These are phyloP conservation scores for Sordaria brevicollis DNA, from an alignment of 495 filamentous ascomycete species.

Conservation along the genomic window DNA sequence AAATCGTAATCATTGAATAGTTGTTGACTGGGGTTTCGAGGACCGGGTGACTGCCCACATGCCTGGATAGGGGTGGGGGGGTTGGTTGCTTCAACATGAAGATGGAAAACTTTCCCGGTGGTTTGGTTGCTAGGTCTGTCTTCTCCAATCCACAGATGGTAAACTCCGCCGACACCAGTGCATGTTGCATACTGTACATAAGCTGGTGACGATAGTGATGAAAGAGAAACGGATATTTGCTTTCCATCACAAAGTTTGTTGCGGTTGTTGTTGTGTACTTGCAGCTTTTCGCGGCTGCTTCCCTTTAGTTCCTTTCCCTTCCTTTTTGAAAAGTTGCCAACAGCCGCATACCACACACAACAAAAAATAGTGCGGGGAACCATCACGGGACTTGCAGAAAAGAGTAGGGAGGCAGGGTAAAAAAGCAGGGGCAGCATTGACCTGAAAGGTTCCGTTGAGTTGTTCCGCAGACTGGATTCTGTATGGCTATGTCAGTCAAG, in stretches of 20 bases:
- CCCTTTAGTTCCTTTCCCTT: too few relatives aligned
- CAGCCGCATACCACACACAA: not conserved
- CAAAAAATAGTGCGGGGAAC: not conserved
- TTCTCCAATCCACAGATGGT: not conserved
- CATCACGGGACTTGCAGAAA: not conserved
- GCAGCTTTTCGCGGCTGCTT: not conserved
- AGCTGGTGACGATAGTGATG: not conserved
- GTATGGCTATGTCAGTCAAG: not conserved
- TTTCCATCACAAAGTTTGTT: not conserved
- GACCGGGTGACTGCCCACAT: too few relatives aligned
- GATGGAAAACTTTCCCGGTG: not conserved
- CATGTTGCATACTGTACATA: not conserved
- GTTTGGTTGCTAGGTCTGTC: not conserved
- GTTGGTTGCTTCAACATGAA: not conserved
- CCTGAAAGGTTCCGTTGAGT: not conserved
- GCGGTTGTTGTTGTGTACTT: not conserved
- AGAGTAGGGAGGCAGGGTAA: not conserved
- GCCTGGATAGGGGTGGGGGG: not conserved
- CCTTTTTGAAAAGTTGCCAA: not conserved
- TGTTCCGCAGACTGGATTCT: too few relatives aligned
- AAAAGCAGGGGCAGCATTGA: not conserved
- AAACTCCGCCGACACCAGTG: not conserved
- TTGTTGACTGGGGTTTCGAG: too few relatives aligned
- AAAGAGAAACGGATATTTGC: not conserved
- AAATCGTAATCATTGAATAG: not conserved